These are phyloP conservation scores for Pyrus hybrid DNA, from an alignment of 331 rosid species.

Conservation along the genomic window DNA sequence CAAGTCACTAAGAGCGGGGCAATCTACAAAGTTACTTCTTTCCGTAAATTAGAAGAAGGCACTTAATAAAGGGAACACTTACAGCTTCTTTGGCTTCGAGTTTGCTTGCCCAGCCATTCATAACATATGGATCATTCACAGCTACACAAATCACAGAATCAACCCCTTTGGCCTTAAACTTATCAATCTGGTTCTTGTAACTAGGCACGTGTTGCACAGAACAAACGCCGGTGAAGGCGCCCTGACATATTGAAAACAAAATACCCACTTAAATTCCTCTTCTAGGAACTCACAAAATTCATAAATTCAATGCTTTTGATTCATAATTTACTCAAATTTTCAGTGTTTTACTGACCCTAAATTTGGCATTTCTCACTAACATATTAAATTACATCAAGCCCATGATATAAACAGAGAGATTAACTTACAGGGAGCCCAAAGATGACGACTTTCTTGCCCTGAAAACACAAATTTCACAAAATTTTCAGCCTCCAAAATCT, in stretches of 20 bases:
- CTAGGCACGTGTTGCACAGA: slow-evolving; percentile 84
- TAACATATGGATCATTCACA: slow-evolving; percentile 68
- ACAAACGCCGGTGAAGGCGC: slow-evolving; percentile 96
- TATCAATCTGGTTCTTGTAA: slow-evolving; percentile 63
- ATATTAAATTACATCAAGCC: neutral
- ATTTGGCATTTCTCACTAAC: neutral
- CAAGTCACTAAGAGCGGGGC: neutral
- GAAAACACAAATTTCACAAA: slow-evolving; percentile 14
- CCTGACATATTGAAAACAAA: slow-evolving; percentile 31
- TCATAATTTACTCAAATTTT: neutral
- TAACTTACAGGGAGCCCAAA: slow-evolving; percentile 93
- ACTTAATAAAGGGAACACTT: slow-evolving; percentile 17
- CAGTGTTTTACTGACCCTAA: neutral
- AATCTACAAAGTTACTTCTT: neutral
- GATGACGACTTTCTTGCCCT: slow-evolving; percentile 84
- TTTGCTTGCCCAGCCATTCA: slow-evolving; percentile 87
- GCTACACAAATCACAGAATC: slow-evolving; percentile 87
- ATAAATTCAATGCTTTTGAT: neutral
- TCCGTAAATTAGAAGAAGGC: neutral
- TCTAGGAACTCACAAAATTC: neutral
- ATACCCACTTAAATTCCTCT: neutral
- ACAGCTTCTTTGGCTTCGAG: slow-evolving; percentile 68
- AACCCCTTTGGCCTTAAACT: slow-evolving; percentile 70
- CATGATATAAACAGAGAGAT: no score
- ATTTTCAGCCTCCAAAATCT: neutral